These are phyloP conservation scores for Pseudotsuga menziesii DNA, from an alignment of 75 land plant species.

Conservation along the genomic window DNA sequence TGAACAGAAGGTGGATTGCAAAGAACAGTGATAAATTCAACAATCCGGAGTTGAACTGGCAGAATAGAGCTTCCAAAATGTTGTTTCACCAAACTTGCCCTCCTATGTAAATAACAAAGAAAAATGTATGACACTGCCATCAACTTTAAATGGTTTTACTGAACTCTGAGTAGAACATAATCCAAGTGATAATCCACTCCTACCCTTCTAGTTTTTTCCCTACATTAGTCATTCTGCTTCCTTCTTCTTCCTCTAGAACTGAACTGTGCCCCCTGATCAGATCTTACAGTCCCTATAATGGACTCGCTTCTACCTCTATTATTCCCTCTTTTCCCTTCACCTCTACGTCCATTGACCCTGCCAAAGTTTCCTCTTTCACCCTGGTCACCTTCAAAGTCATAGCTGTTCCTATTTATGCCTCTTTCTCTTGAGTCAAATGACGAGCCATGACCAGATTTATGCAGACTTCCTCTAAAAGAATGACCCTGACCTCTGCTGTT, in stretches of 20 bases:
- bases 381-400: background rate
- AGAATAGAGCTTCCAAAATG: too few relatives aligned
- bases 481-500: background rate
- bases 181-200: too few relatives aligned
- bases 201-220: too few relatives aligned
- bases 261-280: background rate
- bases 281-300: background rate
- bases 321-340: background rate
- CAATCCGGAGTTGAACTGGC: too few relatives aligned
- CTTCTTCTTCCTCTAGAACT: constrained; percentile 3
- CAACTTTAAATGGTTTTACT: too few relatives aligned
- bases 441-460: background rate
- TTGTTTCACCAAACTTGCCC: too few relatives aligned
- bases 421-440: background rate
- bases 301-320: background rate
- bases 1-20: too few relatives aligned
- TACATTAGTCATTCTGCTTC: background rate
- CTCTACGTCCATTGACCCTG: background rate
- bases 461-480: background rate
- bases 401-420: background rate
- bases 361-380: background rate
- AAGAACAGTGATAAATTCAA: too few relatives aligned
- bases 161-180: too few relatives aligned
- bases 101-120: too few relatives aligned
- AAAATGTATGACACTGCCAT: too few relatives aligned